These are phyloP conservation scores for Pugionium cornutum DNA, from an alignment of 345 rosid genomes.

Conservation along the genomic window DNA sequence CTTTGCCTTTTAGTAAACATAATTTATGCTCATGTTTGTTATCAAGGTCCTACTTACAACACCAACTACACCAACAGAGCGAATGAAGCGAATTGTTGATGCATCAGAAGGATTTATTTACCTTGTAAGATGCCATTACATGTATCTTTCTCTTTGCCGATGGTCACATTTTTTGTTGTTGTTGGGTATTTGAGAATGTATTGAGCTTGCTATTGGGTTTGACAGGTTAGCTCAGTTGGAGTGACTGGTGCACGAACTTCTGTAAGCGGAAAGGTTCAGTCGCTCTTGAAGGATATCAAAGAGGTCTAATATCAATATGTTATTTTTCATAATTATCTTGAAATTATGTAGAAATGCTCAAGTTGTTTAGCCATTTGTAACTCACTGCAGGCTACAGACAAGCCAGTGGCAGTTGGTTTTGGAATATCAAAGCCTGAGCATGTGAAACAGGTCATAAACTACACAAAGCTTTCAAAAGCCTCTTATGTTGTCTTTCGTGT, in stretches of 20 bases:
- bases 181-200: not conserved
- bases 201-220: slow-evolving; percentile 28
- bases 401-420: slow-evolving; percentile 85
- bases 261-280: slow-evolving; percentile 63
- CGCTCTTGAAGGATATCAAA: slow-evolving; percentile 72
- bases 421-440: slow-evolving; percentile 84
- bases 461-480: not conserved
- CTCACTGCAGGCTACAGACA: slow-evolving; percentile 53
- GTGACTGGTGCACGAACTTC: slow-evolving; percentile 91
- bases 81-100: slow-evolving; percentile 82
- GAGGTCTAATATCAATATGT: slow-evolving; percentile 32
- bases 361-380: slow-evolving; percentile 6
- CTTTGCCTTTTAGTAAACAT: not conserved
- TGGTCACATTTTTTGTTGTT: not conserved
- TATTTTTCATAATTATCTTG: slow-evolving; percentile 1
- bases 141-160: slow-evolving; percentile 12
- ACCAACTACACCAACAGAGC: slow-evolving; percentile 70
- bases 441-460: slow-evolving; percentile 59
- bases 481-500: not conserved
- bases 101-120: slow-evolving; percentile 86
- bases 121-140: slow-evolving; percentile 59
- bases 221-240: slow-evolving; percentile 87
- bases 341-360: slow-evolving; percentile 8
- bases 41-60: slow-evolving; percentile 83
- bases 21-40: slow-evolving; percentile 19